Evolutionary conservation across 768 basidiomycete species (phyloP).

Genomic region (Trametes cinnabarina): DNA sequence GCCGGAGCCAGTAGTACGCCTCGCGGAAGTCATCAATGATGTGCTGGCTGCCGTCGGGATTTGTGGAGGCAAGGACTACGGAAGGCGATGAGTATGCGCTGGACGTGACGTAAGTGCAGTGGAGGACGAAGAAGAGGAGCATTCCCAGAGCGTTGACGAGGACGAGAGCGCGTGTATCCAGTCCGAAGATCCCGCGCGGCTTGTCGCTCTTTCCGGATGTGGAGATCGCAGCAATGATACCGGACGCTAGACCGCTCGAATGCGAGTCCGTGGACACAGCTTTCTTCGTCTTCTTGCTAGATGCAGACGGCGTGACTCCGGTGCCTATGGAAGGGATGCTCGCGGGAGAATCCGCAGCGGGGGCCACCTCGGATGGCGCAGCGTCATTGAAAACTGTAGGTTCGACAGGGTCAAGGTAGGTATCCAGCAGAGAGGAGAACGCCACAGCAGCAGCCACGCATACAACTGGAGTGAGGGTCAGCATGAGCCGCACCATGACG

Average conservation of each 20-base stretch:
- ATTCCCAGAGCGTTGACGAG: constrained; percentile 72
- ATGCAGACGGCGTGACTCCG: constrained; percentile 16
- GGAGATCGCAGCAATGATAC: constrained; percentile 34
- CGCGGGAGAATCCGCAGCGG: constrained; percentile 27
- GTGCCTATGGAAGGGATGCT: constrained; percentile 27
- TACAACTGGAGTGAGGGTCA: constrained; percentile 94
- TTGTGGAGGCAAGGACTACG: constrained; percentile 83
- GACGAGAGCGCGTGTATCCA: constrained; percentile 79
- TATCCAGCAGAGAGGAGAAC: constrained; percentile 82
- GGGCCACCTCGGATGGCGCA: constrained; percentile 27
- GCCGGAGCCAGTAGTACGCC: constrained; percentile 97
- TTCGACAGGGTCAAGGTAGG: constrained; percentile 81
- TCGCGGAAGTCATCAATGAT: constrained; percentile 99
- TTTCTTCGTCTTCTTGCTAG: constrained; percentile 47
- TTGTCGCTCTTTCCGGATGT: constrained; percentile 35
- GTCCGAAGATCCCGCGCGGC: constrained; percentile 68
- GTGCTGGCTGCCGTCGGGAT: constrained; percentile 82
- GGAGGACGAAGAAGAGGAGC: constrained; percentile 87
- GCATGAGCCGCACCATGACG: constrained; percentile 99
- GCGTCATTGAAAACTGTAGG: constrained; percentile 48
- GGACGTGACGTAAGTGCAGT: constrained; percentile 96
- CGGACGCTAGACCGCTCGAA: constrained; percentile 38
- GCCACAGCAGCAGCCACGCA: constrained; percentile 93
- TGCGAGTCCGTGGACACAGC: constrained; percentile 33
- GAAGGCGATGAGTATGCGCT: constrained; percentile 96